Conservation (phyloP, 208 protist species). For the Acanthamoeba quina region DNA sequence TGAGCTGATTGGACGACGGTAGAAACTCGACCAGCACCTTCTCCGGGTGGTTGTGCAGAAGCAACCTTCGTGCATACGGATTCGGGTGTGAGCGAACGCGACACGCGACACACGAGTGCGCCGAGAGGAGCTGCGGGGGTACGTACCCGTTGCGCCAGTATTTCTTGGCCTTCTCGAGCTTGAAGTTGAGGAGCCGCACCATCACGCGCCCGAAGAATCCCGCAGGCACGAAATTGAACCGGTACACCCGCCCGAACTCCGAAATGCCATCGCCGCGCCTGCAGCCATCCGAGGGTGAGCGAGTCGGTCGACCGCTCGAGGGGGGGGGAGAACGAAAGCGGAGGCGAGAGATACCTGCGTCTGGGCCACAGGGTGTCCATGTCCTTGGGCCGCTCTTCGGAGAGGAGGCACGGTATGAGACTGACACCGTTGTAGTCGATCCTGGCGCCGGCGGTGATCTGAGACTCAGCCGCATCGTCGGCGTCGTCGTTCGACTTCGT, state of each 20-base stretch:
- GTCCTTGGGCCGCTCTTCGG: constrained; percentile 15
- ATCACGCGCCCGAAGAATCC: constrained; percentile 71
- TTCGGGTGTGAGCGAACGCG: no score
- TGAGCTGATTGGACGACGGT: constrained; percentile 20
- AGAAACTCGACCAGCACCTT: constrained; percentile 51
- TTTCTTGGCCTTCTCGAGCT: constrained; percentile 59
- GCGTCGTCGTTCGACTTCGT: background rate
- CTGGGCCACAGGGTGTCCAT: background rate
- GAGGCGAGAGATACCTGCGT: background rate
- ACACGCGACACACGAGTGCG: no score
- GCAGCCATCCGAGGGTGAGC: background rate
- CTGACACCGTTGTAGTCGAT: constrained; percentile 46
- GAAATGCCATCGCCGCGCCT: background rate
- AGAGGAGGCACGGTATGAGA: constrained; percentile 33
- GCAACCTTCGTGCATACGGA: background rate
- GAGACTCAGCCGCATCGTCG: background rate
- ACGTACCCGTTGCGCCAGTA: constrained; percentile 61
- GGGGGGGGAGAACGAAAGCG: background rate
- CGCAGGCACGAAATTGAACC: constrained; percentile 49
- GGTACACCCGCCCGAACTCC: constrained; percentile 50
- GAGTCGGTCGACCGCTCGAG: background rate
- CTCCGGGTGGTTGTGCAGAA: constrained; percentile 35
- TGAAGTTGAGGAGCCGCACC: constrained; percentile 64
- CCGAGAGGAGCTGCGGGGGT: background rate
- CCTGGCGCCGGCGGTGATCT: background rate